Conservation (phyloP, 768 basidiomycete species). For the Vishniacozyma victoriae region DNA sequence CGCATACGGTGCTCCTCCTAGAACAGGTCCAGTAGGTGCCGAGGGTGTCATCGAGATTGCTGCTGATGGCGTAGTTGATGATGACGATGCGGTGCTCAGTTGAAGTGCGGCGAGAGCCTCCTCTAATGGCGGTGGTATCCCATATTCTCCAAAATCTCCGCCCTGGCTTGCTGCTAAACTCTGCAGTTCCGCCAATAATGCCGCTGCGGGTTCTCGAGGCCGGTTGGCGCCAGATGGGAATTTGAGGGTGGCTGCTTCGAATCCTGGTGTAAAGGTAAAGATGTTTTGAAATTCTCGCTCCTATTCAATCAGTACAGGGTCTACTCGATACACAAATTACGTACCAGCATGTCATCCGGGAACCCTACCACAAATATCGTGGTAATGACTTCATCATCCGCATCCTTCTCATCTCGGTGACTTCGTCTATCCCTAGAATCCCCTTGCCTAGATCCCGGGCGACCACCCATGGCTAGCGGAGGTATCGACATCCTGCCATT, state of each 20-base stretch:
- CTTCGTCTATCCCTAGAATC: conserved; percentile 7
- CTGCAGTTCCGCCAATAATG: conserved; percentile 29
- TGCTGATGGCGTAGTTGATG: conserved; percentile 34
- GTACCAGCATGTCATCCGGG: conserved; percentile 95
- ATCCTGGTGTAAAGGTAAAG: conserved; percentile 93
- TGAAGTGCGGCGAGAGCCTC: conserved; percentile 35
- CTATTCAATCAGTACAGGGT: conserved; percentile 49
- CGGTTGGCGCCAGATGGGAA: conserved; percentile 65
- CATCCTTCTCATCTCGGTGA: conserved; percentile 16
- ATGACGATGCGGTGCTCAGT: conserved; percentile 23
- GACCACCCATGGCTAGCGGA: neutral
- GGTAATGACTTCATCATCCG: conserved; percentile 70
- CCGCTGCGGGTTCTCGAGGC: conserved; percentile 27
- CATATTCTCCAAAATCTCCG: conserved; percentile 12
- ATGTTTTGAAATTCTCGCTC: conserved; percentile 99
- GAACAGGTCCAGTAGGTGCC: conserved; percentile 15
- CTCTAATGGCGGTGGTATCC: conserved; percentile 19
- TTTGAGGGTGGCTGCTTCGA: conserved; percentile 96
- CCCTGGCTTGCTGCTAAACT: conserved; percentile 25
- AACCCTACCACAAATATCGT: conserved; percentile 99
- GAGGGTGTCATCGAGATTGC: conserved; percentile 31
- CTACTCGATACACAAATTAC: conserved; percentile 42
- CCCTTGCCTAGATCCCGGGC: conserved; percentile 12
- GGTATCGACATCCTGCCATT: conserved; percentile 3
- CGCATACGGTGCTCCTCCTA: conserved; percentile 3